Evolutionary conservation across 495 filamentous ascomycete genomes (phyloP).

Genomic region (Penicillium taxi): DNA sequence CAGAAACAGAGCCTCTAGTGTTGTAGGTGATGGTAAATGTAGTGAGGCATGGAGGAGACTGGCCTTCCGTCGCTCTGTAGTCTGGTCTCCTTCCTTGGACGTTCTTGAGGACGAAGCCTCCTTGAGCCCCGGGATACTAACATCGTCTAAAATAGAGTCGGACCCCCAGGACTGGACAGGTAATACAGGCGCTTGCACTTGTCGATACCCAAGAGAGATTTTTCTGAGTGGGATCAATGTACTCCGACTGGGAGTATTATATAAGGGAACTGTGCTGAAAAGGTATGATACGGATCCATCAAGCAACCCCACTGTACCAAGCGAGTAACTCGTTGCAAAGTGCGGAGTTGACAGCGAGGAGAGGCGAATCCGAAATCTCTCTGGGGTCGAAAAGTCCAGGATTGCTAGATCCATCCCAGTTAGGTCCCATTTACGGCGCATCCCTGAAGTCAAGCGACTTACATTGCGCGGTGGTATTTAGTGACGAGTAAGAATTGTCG

Average conservation of each 20-base stretch:
- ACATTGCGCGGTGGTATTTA: conserved; percentile 84
- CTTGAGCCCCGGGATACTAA: conserved; percentile 16
- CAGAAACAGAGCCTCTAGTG: conserved; percentile 80
- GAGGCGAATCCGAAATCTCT: conserved; percentile 64
- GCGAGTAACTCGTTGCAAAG: conserved; percentile 83
- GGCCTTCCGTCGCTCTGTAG: conserved; percentile 35
- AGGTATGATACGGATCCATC: conserved; percentile 89
- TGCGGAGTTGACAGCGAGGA: conserved; percentile 87
- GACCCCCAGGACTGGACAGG: conserved; percentile 29
- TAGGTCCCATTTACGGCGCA: conserved; percentile 3
- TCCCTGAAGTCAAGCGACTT: conserved; percentile 11
- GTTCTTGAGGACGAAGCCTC: not conserved
- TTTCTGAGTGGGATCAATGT: conserved; percentile 52
- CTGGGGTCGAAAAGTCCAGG: conserved; percentile 75
- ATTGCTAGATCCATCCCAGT: conserved; percentile 47
- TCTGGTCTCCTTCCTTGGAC: conserved; percentile 5
- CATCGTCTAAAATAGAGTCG: conserved; percentile 26
- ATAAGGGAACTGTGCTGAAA: conserved; percentile 71
- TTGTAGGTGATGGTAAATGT: conserved; percentile 69
- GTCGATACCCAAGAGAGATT: conserved; percentile 63
- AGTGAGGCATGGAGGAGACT: conserved; percentile 81
- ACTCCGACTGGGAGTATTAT: conserved; percentile 47
- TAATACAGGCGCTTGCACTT: conserved; percentile 42
- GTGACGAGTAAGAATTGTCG: conserved; percentile 84
- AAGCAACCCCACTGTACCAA: conserved; percentile 76